A percentile compares a stretch with the other conserved stretches of the same genome.
phyloP scores from a whole-genome alignment of 192 early-diverging fungal genomes.

The Kappamyces sp. region DNA sequence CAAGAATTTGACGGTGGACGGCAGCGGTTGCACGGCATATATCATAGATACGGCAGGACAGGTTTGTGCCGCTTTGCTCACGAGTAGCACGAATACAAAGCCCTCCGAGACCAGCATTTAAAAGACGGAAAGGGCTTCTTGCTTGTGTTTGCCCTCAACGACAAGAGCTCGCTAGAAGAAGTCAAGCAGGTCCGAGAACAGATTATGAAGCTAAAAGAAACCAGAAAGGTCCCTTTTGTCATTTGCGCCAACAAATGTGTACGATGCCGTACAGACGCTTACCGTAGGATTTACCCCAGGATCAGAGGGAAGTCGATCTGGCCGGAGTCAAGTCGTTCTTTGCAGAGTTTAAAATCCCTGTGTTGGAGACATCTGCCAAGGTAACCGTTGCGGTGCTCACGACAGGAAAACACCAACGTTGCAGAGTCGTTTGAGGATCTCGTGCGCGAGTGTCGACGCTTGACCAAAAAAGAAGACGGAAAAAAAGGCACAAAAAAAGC shows the following conservation, averaged over 20 bases:
- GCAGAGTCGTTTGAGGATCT: constrained; percentile 47
- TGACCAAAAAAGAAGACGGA: constrained; percentile 13
- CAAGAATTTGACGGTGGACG: constrained; percentile 47
- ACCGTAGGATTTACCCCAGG: constrained; percentile 43
- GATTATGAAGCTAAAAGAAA: constrained; percentile 51
- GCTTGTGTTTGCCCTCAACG: constrained; percentile 51
- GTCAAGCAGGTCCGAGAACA: constrained; percentile 52
- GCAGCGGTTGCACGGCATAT: constrained; percentile 33
- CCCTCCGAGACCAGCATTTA: constrained; percentile 50
- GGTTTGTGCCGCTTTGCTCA: constrained; percentile 12
- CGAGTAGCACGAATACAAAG: constrained; percentile 51
- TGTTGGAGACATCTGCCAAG: constrained; percentile 51
- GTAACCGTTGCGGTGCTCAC: constrained; percentile 19
- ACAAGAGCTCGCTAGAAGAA: constrained; percentile 46
- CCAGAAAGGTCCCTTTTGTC: constrained; percentile 48
- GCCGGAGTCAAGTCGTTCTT: constrained; percentile 29
- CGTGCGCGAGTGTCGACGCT: constrained; percentile 44
- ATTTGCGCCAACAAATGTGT: constrained; percentile 58
- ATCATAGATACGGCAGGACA: constrained; percentile 58
- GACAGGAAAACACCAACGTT: constrained; percentile 51
- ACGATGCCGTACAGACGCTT: constrained; percentile 16
- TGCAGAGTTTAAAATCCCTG: constrained; percentile 41
- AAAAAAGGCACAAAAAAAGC: constrained; percentile 7
- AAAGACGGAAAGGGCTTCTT: constrained; percentile 52
- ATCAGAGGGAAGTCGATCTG: constrained; percentile 38